Percentiles rank a stretch among this genome's conserved stretches.
Conservation (phyloP, 768 basidiomycete genomes). For the Suillus subaureus region DNA sequence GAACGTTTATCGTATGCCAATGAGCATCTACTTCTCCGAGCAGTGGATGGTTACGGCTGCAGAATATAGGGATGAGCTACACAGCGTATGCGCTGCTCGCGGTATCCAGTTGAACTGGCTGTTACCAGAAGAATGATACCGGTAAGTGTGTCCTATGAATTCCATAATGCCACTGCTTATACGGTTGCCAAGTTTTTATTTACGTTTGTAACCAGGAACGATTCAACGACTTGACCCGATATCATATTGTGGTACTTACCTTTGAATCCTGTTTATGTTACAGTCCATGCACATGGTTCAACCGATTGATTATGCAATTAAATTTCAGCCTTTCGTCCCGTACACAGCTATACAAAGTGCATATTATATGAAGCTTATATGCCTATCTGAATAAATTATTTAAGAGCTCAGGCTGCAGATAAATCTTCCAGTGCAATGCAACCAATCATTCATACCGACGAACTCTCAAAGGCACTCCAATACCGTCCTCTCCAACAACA, state of each 20-base stretch:
- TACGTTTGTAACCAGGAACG: not conserved
- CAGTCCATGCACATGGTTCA: not conserved
- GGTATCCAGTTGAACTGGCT: not conserved
- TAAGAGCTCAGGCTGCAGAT: too few relatives aligned
- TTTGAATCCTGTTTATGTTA: not conserved
- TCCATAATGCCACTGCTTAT: not conserved
- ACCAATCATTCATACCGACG: too few relatives aligned
- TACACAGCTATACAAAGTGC: not conserved
- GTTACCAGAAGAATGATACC: not conserved
- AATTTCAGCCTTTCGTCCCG: not conserved
- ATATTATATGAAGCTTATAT: not conserved
- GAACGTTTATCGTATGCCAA: not conserved
- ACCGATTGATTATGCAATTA: not conserved
- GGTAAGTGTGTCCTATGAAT: not conserved
- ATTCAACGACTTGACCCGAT: not conserved
- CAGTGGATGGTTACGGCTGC: not conserved
- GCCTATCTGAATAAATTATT: too few relatives aligned
- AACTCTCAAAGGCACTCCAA: too few relatives aligned
- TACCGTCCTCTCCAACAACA: too few relatives aligned
- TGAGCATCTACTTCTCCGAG: not conserved
- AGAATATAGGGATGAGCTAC: not conserved
- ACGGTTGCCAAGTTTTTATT: not conserved
- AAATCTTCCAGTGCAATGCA: too few relatives aligned
- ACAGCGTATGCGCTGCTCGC: not conserved
- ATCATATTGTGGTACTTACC: not conserved